Percentiles rank a stretch among this genome's conserved stretches.
Conservation (phyloP, 495 filamentous ascomycete species). For the Collariella sp. region DNA sequence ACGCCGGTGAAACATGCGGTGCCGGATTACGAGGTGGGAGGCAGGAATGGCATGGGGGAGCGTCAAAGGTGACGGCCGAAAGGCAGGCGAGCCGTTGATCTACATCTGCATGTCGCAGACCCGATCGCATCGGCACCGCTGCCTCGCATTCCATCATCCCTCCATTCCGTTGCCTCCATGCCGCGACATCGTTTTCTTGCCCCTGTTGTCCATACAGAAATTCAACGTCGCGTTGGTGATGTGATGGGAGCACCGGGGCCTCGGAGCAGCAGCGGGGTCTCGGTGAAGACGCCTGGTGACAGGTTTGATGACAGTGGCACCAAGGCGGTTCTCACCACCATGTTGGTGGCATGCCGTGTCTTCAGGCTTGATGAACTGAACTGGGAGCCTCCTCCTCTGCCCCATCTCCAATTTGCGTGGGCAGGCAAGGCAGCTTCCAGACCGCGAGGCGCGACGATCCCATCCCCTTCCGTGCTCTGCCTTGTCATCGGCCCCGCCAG, state of each 20-base stretch:
- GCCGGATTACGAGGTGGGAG: neutral
- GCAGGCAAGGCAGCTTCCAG: neutral
- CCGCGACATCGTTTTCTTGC: too few species aligned
- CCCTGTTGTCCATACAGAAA: too few species aligned
- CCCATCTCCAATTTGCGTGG: neutral
- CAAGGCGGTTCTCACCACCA: neutral
- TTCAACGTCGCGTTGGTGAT: too few species aligned
- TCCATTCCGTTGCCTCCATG: neutral
- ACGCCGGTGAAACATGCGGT: neutral
- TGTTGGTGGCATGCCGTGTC: too few species aligned
- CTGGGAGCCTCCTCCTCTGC: too few species aligned
- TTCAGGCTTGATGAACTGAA: too few species aligned
- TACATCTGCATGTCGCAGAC: neutral
- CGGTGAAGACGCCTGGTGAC: neutral
- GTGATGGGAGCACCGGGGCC: too few species aligned
- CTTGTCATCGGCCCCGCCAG: neutral
- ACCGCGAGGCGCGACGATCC: neutral
- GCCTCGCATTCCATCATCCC: neutral
- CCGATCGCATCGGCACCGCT: neutral
- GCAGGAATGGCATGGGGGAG: too few species aligned
- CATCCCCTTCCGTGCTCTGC: neutral
- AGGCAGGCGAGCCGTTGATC: neutral
- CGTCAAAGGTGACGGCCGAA: too few species aligned
- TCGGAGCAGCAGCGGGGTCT: neutral
- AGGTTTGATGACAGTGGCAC: neutral